Percentiles rank a stretch among this genome's conserved stretches.
Evolutionary conservation across 192 early-diverging fungal genomes (phyloP).

Genomic region (Coemansia sp.): DNA sequence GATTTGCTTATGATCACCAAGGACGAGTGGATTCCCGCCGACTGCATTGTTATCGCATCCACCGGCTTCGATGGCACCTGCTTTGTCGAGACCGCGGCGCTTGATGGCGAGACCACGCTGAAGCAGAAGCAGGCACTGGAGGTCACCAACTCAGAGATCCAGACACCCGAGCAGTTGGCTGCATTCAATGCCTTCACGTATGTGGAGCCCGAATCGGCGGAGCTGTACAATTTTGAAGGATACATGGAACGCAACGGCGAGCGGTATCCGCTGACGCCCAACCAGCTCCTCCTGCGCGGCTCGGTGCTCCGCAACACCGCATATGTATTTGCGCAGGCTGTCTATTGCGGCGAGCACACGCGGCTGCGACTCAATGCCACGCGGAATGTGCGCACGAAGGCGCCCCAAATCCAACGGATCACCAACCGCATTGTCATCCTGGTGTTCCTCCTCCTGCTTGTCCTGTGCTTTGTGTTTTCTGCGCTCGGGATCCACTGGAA

Average conservation of each 20-base stretch:
- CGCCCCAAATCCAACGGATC: conserved; percentile 70
- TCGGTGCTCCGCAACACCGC: conserved; percentile 81
- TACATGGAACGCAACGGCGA: conserved; percentile 62
- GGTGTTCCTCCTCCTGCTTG: conserved; percentile 62
- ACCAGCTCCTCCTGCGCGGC: conserved; percentile 83
- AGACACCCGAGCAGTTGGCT: conserved; percentile 53
- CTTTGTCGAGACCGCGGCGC: conserved; percentile 82
- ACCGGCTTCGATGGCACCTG: conserved; percentile 73
- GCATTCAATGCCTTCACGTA: conserved; percentile 54
- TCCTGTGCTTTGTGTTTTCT: conserved; percentile 58
- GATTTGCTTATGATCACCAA: conserved; percentile 75
- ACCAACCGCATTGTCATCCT: conserved; percentile 80
- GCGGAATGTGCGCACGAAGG: conserved; percentile 71
- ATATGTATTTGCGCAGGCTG: conserved; percentile 74
- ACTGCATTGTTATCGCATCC: conserved; percentile 72
- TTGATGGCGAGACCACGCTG: conserved; percentile 90
- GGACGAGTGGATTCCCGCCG: conserved; percentile 81
- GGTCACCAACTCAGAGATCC: conserved; percentile 56
- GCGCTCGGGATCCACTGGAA: conserved; percentile 58
- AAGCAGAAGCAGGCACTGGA: conserved; percentile 78
- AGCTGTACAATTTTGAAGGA: conserved; percentile 85
- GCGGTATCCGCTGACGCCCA: conserved; percentile 70
- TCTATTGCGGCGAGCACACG: conserved; percentile 72
- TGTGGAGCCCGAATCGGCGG: conserved; percentile 74
- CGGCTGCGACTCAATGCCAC: conserved; percentile 70